Base-by-base conservation (phyloP, 805 yeast species). In the Lachancea thermotolerans region DNA sequence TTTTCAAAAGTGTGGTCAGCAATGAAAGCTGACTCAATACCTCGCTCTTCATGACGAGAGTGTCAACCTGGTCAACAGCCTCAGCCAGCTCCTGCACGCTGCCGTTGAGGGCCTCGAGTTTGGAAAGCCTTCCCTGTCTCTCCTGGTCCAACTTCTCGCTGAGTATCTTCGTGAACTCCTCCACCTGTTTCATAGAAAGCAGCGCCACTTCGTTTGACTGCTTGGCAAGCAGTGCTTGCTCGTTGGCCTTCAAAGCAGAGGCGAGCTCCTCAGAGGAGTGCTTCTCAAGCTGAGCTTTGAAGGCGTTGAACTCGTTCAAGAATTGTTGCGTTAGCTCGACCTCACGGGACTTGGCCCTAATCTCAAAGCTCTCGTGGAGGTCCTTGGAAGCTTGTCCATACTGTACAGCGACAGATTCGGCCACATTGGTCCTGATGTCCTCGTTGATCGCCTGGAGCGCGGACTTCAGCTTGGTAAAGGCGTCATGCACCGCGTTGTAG, bases 41-140 rank as follows among this genome's bases (percentile, higher is more conserved):
- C 37, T 67, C 65, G 46, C 69, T 72, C 49, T 65, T 71, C 37
- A 60, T 56, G 14, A 64, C 51, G 37, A 66, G 58, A 10, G 60
- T 44, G 15, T 72, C 72, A 14, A 80, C 71, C 40, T 72, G 55
- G 30, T 67, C 64, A 56, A 77, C 54, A 4, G 60, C 54, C 5
- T 53, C 50, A 10, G 53, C 28, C 31, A 91, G 71, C 31, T 74
- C 72, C 21, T 65, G 70, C 42, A 85, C 69, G 55, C 79, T 73
- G 10, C 68, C 50, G 53, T 75, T 70, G 45, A 93, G 72, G 46
- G 79, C 77, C 30, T 74, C 73, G 57, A 93, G 72, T 56, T 82
- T 73, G 39, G 83, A 73, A 56, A 90, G 76, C 60, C 93, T 81
- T 25, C 89, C 87, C 51, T 81, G 73, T 67, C 98, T 81, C 71